Conservation (phyloP, 176 grass and related monocot genomes). For the Eremochloa ophiuroides region DNA sequence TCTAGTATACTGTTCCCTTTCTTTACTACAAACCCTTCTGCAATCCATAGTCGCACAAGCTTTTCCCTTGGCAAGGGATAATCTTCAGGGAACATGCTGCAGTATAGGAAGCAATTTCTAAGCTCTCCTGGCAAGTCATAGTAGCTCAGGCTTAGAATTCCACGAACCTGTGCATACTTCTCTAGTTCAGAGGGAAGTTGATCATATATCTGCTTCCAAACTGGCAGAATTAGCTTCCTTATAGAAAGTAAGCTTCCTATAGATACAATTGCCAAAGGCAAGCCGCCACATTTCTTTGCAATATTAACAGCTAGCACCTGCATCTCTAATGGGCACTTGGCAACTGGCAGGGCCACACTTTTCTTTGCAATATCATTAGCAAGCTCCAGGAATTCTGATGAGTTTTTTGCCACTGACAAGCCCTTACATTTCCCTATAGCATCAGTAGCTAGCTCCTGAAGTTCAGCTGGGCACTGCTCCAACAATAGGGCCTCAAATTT, state of each 20-base stretch:
- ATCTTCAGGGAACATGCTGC: background rate
- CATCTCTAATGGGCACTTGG: background rate
- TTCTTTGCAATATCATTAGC: background rate
- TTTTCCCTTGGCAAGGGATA: background rate
- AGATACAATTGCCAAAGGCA: background rate
- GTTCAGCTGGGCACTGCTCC: background rate
- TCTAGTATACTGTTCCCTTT: background rate
- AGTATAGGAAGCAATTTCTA: background rate
- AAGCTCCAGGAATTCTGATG: background rate
- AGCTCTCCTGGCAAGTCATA: background rate
- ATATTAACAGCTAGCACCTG: background rate
- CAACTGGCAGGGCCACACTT: background rate
- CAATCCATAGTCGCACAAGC: conserved; percentile 22
- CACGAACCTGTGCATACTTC: background rate
- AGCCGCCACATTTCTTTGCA: background rate
- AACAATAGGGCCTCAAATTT: background rate
- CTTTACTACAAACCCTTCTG: conserved; percentile 24
- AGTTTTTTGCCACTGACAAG: background rate
- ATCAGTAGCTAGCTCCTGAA: background rate
- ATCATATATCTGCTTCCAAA: conserved; percentile 6
- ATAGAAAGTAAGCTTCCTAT: background rate
- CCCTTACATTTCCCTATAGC: background rate
- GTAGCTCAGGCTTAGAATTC: conserved; percentile 23
- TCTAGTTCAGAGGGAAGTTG: background rate
- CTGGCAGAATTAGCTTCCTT: background rate